Conservation (phyloP, 495 filamentous ascomycete species). For the Parathielavia hyrcaniae region DNA sequence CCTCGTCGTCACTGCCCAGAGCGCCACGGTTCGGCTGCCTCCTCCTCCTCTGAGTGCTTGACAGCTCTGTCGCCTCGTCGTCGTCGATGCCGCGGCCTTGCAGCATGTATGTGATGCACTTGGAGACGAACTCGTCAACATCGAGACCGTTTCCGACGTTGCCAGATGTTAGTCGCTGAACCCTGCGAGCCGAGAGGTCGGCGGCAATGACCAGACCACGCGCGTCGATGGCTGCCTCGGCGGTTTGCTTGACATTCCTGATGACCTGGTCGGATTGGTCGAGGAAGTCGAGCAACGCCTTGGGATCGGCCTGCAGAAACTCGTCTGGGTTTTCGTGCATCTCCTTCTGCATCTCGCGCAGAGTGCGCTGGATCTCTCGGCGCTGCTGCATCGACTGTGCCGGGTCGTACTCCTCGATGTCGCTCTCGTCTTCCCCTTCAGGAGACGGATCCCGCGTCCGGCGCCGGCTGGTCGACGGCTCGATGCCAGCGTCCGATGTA, state of each 20-base stretch:
- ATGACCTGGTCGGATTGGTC: conserved; percentile 58
- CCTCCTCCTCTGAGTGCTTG: conserved; percentile 43
- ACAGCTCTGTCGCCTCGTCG: conserved; percentile 38
- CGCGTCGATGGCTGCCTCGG: conserved; percentile 88
- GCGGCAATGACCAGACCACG: conserved; percentile 70
- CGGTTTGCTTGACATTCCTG: conserved; percentile 73
- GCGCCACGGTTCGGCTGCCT: conserved; percentile 29
- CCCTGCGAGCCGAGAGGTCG: conserved; percentile 70
- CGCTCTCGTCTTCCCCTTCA: conserved; percentile 9
- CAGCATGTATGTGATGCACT: conserved; percentile 84
- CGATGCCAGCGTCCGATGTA: conserved; percentile 42
- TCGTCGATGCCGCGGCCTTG: conserved; percentile 45
- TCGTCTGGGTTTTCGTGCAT: conserved; percentile 68
- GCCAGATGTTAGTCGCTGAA: conserved; percentile 62
- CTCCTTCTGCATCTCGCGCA: conserved; percentile 60
- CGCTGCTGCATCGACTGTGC: conserved; percentile 79
- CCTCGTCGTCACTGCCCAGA: conserved; percentile 33
- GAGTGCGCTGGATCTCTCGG: conserved; percentile 57
- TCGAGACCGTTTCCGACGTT: conserved; percentile 68
- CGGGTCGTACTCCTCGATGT: conserved; percentile 68
- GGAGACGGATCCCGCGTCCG: conserved; percentile 35
- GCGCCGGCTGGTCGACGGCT: conserved; percentile 33
- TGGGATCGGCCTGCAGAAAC: conserved; percentile 53
- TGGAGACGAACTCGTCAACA: conserved; percentile 87
- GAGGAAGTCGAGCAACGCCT: conserved; percentile 53